Base-by-base conservation (phyloP, 371 early-diverging fungal species). In the Apophysomyces trapeziformis region DNA sequence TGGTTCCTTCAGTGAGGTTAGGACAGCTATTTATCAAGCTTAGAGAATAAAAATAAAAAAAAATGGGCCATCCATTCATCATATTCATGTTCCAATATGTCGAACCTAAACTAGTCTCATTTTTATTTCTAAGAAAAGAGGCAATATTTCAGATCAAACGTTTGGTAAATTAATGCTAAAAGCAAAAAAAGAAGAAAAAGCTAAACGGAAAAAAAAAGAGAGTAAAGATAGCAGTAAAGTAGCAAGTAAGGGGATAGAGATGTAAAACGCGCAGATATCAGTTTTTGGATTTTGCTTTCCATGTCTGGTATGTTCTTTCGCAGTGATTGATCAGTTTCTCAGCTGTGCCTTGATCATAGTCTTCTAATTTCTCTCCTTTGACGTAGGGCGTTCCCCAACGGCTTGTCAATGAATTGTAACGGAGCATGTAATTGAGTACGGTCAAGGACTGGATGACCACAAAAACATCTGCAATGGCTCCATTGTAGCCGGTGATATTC, bases 401-500 rank as follows among this genome's bases (percentile, higher is more conserved):
- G 35, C 68, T 69, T 8, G 74, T 75, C 14, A 68, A 47, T 54
- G 85, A 79, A 26, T 69, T 68, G 54, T 89, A 89, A 18, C 86
- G 77, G n/a, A 69, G 39, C 0, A 71, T 54, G n/a, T 77, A 66
- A 54, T 89, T 85, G 12, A 89, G 58, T 4, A 69, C 64, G 0
- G 66, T 61, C 3, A 68, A 65, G 0, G 83, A 78, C 21, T 75
- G 72, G 37, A 83, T 63, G 2, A 90, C 89, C 14, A 77, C 81
- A 69, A 76, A 79, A 18, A 79, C 78, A 61, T 83, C 79, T 0
- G 89, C 74, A 7, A 77, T 63, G 7, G 87, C 79, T 0, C 87
- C 92, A 43, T 81, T 82, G 21, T 81, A 80, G 0, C 84, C 65
- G 1, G 85, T 79, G 14, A 91, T 85, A 13, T 86, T 92, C 58